A percentile compares a stretch with the other conserved stretches of the same genome.
phyloP scores from a whole-genome alignment of 2,329 filamentous ascomycete species.

The Monosporascus sp. region DNA sequence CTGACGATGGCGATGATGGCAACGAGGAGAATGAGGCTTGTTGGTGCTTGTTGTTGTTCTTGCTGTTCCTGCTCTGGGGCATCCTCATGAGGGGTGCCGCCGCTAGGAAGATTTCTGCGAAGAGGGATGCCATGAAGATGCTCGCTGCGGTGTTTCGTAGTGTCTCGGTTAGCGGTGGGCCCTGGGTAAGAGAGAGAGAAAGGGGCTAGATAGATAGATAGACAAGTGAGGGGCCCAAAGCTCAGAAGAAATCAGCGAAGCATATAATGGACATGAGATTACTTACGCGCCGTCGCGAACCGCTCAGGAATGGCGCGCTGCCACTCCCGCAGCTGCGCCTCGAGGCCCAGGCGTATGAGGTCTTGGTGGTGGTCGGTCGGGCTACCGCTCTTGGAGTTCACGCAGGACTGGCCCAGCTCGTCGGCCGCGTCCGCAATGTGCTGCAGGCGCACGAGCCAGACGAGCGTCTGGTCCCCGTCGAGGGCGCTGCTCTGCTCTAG shows the following conservation, averaged over 20 bases:
- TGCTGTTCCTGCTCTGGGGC: not conserved
- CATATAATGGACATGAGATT: not conserved
- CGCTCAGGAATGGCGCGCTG: constrained; percentile 29
- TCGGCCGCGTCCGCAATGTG: constrained; percentile 34
- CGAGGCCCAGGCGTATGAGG: constrained; percentile 42
- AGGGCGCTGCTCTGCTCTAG: constrained; percentile 32
- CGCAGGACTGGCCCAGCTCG: constrained; percentile 22
- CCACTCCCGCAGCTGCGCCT: constrained; percentile 39
- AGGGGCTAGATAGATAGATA: not conserved
- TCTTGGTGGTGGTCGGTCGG: constrained; percentile 34
- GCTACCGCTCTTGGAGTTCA: constrained; percentile 9
- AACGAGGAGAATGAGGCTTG: constrained; percentile 11
- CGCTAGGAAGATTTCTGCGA: constrained; percentile 34
- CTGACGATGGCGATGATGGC: constrained; percentile 9
- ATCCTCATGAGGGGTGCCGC: constrained; percentile 31
- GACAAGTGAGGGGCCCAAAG: constrained; percentile 7
- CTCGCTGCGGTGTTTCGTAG: constrained; percentile 18
- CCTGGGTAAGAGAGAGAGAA: not conserved
- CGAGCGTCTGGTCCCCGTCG: constrained; percentile 36
- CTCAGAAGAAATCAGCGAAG: not conserved
- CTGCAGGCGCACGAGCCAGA: constrained; percentile 37
- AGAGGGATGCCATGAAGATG: constrained; percentile 28
- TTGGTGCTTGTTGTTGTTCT: constrained; percentile 5
- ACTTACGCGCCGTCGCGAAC: constrained; percentile 25
- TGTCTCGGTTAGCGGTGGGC: constrained; percentile 2